Conservation (phyloP, 2,329 filamentous ascomycete genomes). For the Drechslerella stenobrocha region DNA sequence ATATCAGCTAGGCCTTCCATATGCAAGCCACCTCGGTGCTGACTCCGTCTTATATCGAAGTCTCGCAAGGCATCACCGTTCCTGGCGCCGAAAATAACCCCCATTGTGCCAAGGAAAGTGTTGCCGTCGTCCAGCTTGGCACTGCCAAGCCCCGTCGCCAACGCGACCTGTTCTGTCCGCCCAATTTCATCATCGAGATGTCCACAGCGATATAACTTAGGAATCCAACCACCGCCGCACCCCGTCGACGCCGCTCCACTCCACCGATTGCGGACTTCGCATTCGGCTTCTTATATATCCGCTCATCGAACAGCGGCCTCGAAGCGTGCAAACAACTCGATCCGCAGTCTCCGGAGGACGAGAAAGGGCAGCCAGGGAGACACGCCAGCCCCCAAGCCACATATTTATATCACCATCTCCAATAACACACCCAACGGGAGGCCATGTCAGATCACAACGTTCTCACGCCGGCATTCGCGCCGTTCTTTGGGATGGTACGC, state of each 20-base stretch:
- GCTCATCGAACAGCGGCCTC: not conserved
- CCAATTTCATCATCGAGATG: slow-evolving; percentile 28
- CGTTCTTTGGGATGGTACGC: slow-evolving; percentile 47
- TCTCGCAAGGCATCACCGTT: not conserved
- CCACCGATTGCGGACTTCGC: too few species aligned
- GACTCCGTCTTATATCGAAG: too few species aligned
- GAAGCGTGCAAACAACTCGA: too few species aligned
- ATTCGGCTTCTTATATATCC: too few species aligned
- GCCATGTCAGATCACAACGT: slow-evolving; percentile 37
- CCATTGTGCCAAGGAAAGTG: not conserved
- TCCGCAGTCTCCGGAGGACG: not conserved
- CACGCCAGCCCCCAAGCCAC: not conserved
- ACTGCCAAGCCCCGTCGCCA: slow-evolving; percentile 1
- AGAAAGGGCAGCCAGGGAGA: not conserved
- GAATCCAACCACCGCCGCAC: slow-evolving; percentile 1
- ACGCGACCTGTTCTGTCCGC: not conserved
- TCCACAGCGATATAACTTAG: not conserved
- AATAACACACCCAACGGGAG: not conserved
- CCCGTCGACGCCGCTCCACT: too few species aligned
- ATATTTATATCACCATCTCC: not conserved
- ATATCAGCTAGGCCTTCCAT: too few species aligned
- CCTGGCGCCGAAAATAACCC: not conserved
- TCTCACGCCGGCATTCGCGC: slow-evolving; percentile 43
- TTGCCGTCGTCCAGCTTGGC: not conserved
- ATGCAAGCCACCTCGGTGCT: too few species aligned